phyloP scores from a whole-genome alignment of 2,329 filamentous ascomycete species.

The Epichloe sp. region DNA sequence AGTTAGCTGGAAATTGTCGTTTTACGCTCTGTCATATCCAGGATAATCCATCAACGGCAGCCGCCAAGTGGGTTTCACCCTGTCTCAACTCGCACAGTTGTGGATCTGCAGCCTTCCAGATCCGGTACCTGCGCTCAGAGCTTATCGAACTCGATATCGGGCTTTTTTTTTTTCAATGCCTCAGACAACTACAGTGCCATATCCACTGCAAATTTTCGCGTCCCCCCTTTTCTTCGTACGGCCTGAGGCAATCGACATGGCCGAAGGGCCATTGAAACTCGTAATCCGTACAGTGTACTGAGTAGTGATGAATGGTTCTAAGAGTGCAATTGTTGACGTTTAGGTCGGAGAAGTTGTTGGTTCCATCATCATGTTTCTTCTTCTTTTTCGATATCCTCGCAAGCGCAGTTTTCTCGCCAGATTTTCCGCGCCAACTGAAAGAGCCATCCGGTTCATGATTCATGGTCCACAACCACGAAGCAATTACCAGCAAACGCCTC shows the following conservation, averaged over 20 bases:
- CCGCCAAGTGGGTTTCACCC: conserved; percentile 7
- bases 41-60: conserved; percentile 3
- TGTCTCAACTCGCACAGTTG: conserved; percentile 2
- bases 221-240: background rate
- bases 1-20: conserved; percentile 1
- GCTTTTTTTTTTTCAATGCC: conserved; percentile 7
- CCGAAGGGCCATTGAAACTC: background rate
- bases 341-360: no score
- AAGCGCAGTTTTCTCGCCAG: background rate
- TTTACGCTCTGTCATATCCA: background rate
- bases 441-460: conserved; percentile 2
- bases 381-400: background rate
- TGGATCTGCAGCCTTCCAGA: background rate
- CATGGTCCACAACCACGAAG: conserved; percentile 6
- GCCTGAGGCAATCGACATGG: background rate
- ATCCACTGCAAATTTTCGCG: conserved; percentile 6
- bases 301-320: no score
- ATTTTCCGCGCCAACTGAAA: background rate
- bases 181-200: conserved; percentile 10
- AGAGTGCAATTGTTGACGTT: no score
- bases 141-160: conserved; percentile 7
- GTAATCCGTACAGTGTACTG: background rate
- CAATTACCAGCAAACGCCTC: conserved; percentile 13
- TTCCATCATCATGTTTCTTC: background rate
- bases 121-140: conserved; percentile 8